Base-by-base conservation (phyloP, 441 rosid genomes). In the Jatropha podagrica region DNA sequence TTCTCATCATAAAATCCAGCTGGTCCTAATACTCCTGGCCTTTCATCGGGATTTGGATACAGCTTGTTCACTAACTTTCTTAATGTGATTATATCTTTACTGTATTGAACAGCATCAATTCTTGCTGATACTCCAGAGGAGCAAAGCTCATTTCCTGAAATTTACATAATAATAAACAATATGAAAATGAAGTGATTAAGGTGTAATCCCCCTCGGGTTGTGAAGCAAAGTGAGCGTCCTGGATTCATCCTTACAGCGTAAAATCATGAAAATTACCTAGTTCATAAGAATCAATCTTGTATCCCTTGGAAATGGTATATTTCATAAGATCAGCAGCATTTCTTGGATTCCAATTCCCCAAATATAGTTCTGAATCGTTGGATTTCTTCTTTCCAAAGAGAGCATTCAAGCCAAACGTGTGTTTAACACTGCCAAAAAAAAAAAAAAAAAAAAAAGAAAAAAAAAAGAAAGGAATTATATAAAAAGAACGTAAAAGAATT, bases 91-190 rank as follows among this genome's bases (percentile, higher is more conserved):
- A 84, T 65, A 75, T 90, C 92, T 70, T 79, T 76, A 1, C 75
- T 90, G 44, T 90, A 92, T 14, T 86, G 86, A 7, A 76, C 76
- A 4, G 87, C 84, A 0, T 64, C 76, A 2, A 89, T 7, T 60
- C 83, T 85, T 46, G 90, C 95, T 14, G 85, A n/a, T 4, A 87
- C 91, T 66, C 95, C 97, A 44, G 80, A 61, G 52, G 77, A 86
- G 63, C 90, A 79, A 14, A 92, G 76, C 84, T 91, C 96, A 81
- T 91, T 90, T n/a, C 95, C 95, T 90, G 20, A 32, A 32, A 32
- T 32, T 32, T 32, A 0, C 32, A 32, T 32, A 32, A 32, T 32
- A 1, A 32, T 2, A 32, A 32, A 32, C 1, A 32, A 32, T 0
- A 32, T 32, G 32, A 32, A 32, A 32, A 32, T 32, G 32, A 2